These are phyloP conservation scores for Gynandropsis gynandra DNA, from an alignment of 345 rosid genomes.

Conservation along the genomic window DNA sequence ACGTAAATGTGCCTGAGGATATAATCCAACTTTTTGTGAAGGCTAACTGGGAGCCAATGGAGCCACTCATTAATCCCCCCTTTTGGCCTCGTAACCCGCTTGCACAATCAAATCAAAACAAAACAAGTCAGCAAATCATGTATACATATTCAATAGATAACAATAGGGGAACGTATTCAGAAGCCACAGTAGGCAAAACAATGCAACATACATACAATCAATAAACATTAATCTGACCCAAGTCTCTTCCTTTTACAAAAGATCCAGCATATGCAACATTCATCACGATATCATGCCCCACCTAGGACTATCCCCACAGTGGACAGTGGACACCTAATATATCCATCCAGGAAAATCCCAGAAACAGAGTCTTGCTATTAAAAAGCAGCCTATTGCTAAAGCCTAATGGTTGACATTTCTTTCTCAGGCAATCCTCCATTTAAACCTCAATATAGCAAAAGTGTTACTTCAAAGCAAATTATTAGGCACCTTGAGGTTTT, in stretches of 20 bases:
- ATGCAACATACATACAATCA: not conserved
- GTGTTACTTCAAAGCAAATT: no score
- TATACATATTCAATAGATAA: not conserved
- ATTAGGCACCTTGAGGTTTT: no score
- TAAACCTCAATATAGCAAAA: not conserved
- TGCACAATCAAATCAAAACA: not conserved
- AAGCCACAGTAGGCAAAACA: not conserved
- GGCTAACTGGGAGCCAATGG: slow-evolving; percentile 82
- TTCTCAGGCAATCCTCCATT: not conserved
- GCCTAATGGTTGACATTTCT: no score
- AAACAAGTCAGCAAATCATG: slow-evolving; percentile 6
- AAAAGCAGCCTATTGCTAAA: no score
- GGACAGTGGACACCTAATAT: not conserved
- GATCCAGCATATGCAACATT: not conserved
- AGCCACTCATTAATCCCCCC: slow-evolving; percentile 91
- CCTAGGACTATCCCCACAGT: not conserved
- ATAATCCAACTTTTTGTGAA: slow-evolving; percentile 63
- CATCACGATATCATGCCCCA: not conserved
- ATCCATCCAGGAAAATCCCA: not conserved
- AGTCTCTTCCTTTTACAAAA: not conserved
- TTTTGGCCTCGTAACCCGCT: slow-evolving; percentile 93
- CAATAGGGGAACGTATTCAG: not conserved
- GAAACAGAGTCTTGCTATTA: no score
- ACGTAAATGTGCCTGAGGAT: slow-evolving; percentile 44
- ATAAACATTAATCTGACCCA: not conserved